Base-by-base conservation (phyloP, 2,329 filamentous ascomycete species). In the Cladosporium oxysporum region DNA sequence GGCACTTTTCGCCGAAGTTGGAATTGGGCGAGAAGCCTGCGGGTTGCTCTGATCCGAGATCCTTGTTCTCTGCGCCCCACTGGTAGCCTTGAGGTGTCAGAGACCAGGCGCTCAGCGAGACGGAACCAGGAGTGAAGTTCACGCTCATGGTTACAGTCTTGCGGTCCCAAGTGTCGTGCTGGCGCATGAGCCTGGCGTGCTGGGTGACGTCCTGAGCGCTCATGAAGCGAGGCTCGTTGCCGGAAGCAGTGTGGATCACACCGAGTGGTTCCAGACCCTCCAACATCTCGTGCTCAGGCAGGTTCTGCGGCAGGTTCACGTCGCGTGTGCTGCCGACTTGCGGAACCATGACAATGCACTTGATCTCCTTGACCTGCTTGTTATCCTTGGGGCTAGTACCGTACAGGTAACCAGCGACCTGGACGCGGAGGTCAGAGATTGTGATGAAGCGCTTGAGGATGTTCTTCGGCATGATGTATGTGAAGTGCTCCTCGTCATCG, bases 401-500 rank as follows among this genome's bases (percentile, higher is more conserved):
- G 77, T 99, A 99, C 0, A 99, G 85, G 77, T 97, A 99, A 1
- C 93, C 95, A 18, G 94, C 93, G 59, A 99, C 93, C 79, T 99
- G 95, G 16, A 98, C 93, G 58, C 96, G 91, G 65, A 99, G 87
- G 82, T 99, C 95, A 57, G 95, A 91, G 75, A 99, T 96, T 28
- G 92, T 95, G 81, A 99, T 98, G 84, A 99, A 99, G 70, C 92
- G 91, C 85, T 97, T 97, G 74, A 99, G 86, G 58, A 99, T 90
- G 78, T 99, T 99, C 87, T 98, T 99, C 0, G 95, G 95, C 92
- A 99, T 97, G 74, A 99, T 91, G 75, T 98, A 99, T 0, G 94
- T 99, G 76, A 91, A 90, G 74, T 89, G 86, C 47, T 93, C 92
- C 67, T 97, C 93, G 67, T 97, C 93, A 69, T 95, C 87, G 63